Base-by-base conservation (phyloP, 352 stramenopile genomes). In the Phytophthora pisi region DNA sequence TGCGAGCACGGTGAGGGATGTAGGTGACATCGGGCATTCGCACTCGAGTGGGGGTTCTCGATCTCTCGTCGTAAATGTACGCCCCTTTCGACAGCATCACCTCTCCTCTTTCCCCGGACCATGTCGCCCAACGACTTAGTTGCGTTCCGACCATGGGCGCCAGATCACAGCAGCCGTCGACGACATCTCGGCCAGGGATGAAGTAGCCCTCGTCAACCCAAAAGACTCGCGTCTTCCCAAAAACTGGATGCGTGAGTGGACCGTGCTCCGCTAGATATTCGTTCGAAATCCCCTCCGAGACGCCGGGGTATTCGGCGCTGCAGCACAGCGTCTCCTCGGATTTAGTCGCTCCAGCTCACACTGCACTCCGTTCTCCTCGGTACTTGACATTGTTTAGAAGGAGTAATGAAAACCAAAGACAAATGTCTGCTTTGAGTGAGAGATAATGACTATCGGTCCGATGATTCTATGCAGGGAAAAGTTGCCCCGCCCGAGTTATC, bases 401-500 rank as follows among this genome's bases (percentile, higher is more conserved):
- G 26, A n/a, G n/a, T 13, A n/a, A 42, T 16, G 11, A 42, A 42
- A 5, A 40, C 31, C 13, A 15, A 1, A 31, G 28, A 31, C 0
- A 9, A 31, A 7, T 31, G 4, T 31, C 31, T 11, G 31, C 31
- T 8, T 42, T 40, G 34, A 40, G 31, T 42, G 34, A 42, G 34
- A 13, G 34, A 42, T 7, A 16, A 42, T 42, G 34, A 42, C 31
- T 40, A 31, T 31, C 6, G 28, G 8, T 6, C 0, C 8, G 28
- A 20, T 31, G 28, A 31, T 31, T 31, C 54, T 68, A 82, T 11
- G 43, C 47, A 30, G 74, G 63, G 42, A 78, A 82, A 24, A 90
- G 59, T 55, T 92, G 84, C 4, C 84, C 84, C n/a, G 63, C 64
- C 7, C 57, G 42, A 18, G 53, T 15, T 53, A 92, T 90, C 42